A percentile compares a stretch with the other conserved stretches of the same genome.
phyloP scores from a whole-genome alignment of 768 basidiomycete species.

The Daedaleopsis sinensis region DNA sequence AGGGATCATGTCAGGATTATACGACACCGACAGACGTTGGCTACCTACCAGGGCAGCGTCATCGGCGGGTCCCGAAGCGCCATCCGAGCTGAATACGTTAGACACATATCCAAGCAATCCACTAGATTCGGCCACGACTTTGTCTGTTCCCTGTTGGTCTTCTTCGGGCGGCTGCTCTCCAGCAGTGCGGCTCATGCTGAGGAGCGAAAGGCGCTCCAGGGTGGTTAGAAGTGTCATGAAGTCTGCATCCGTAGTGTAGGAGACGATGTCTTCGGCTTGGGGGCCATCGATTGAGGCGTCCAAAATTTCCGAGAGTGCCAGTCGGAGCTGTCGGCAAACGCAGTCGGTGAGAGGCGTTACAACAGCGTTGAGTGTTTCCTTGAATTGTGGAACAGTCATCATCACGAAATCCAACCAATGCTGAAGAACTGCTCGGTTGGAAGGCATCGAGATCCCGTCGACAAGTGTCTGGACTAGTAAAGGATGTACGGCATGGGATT shows the following conservation, averaged over 20 bases:
- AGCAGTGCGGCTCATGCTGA: conserved; percentile 64
- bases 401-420: conserved; percentile 98
- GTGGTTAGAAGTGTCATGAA: conserved; percentile 83
- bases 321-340: conserved; percentile 69
- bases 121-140: conserved; percentile 51
- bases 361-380: conserved; percentile 64
- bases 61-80: conserved; percentile 43
- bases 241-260: conserved; percentile 74
- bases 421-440: conserved; percentile 83
- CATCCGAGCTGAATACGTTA: conserved; percentile 86
- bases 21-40: not conserved
- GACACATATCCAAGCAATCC: conserved; percentile 90
- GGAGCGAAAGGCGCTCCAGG: conserved; percentile 77
- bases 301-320: conserved; percentile 57
- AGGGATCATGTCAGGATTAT: not conserved
- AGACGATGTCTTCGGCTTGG: conserved; percentile 45
- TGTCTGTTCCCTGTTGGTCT: conserved; percentile 56
- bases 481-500: conserved; percentile 60
- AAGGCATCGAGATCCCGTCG: conserved; percentile 71
- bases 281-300: conserved; percentile 41
- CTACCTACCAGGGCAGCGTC: conserved; percentile 61
- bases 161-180: conserved; percentile 58
- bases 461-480: conserved; percentile 77
- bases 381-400: conserved; percentile 87
- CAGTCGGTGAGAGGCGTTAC: conserved; percentile 80